phyloP scores from a whole-genome alignment of 2,329 filamentous ascomycete genomes.

The Xylariales sp. region DNA sequence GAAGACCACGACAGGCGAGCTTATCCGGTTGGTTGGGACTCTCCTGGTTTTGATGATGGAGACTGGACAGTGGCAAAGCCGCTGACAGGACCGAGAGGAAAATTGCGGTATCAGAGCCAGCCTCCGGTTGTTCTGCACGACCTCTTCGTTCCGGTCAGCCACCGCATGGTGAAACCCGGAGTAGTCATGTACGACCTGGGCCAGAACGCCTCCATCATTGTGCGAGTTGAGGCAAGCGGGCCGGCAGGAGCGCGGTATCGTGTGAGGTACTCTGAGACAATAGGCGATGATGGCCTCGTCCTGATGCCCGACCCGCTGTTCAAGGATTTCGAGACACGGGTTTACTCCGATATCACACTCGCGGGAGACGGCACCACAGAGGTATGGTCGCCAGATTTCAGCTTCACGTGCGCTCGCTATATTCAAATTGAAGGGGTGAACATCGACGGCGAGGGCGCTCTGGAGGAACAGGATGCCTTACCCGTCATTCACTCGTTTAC shows the following conservation, averaged over 20 bases:
- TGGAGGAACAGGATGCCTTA: too few species aligned
- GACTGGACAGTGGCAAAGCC: slow-evolving; percentile 29
- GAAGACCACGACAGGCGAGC: slow-evolving; percentile 30
- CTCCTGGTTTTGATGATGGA: slow-evolving; percentile 1
- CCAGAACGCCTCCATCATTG: slow-evolving; percentile 1
- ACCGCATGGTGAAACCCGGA: slow-evolving; percentile 1
- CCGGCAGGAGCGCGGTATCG: not conserved
- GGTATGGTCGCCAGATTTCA: slow-evolving; percentile 1
- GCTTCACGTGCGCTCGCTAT: slow-evolving; percentile 31
- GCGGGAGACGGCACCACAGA: not conserved
- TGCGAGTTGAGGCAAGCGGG: slow-evolving; percentile 1
- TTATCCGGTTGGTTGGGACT: slow-evolving; percentile 30
- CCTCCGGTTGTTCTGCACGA: slow-evolving; percentile 32
- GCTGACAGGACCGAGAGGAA: slow-evolving; percentile 32
- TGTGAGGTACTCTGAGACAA: slow-evolving; percentile 2
- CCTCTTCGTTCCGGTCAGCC: slow-evolving; percentile 23
- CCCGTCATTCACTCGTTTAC: slow-evolving; percentile 28
- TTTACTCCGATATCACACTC: slow-evolving; percentile 1
- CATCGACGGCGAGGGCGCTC: slow-evolving; percentile 14
- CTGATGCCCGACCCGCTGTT: slow-evolving; percentile 2
- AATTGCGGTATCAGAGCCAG: slow-evolving; percentile 33
- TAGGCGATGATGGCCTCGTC: not conserved
- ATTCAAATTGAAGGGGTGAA: slow-evolving; percentile 35
- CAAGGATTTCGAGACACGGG: slow-evolving; percentile 2
- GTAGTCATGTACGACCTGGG: slow-evolving; percentile 2